These are phyloP conservation scores for Citrus medica DNA, from an alignment of 345 rosid genomes.

Conservation along the genomic window DNA sequence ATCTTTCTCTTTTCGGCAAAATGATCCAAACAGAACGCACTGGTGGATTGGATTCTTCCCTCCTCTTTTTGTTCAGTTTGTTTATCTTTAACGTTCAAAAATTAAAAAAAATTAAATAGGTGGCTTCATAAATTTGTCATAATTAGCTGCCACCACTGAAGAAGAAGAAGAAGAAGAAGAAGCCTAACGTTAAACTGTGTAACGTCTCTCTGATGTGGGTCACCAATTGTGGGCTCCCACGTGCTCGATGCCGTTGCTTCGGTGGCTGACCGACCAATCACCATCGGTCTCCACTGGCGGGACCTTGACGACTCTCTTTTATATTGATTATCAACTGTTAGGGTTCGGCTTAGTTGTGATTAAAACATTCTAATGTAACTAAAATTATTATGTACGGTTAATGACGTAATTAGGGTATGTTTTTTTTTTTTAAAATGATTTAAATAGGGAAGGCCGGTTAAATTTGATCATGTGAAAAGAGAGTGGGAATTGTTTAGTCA, in stretches of 20 bases:
- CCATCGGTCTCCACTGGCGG: background rate
- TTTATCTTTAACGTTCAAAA: too few species aligned
- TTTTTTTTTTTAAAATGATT: background rate
- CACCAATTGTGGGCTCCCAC: conserved; percentile 13
- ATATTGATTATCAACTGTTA: background rate
- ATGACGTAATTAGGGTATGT: background rate
- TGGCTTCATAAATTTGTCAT: background rate
- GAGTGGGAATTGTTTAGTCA: background rate
- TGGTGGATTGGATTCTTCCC: background rate
- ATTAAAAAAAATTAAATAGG: too few species aligned
- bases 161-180: background rate
- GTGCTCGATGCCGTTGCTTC: conserved; percentile 9
- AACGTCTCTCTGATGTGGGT: background rate
- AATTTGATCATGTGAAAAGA: background rate
- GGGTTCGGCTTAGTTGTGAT: background rate
- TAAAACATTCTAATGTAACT: background rate
- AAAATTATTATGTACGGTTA: background rate
- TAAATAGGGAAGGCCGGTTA: background rate
- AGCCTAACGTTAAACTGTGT: background rate
- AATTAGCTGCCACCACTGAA: background rate
- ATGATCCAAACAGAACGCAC: background rate
- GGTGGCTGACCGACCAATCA: conserved; percentile 25
- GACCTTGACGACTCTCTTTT: background rate
- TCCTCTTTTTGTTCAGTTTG: background rate
- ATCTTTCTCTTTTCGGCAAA: background rate